Percentiles rank a stretch among this genome's conserved stretches.
Evolutionary conservation across 2,329 filamentous ascomycete genomes (phyloP).

Genomic region (Didymella segeticola): DNA sequence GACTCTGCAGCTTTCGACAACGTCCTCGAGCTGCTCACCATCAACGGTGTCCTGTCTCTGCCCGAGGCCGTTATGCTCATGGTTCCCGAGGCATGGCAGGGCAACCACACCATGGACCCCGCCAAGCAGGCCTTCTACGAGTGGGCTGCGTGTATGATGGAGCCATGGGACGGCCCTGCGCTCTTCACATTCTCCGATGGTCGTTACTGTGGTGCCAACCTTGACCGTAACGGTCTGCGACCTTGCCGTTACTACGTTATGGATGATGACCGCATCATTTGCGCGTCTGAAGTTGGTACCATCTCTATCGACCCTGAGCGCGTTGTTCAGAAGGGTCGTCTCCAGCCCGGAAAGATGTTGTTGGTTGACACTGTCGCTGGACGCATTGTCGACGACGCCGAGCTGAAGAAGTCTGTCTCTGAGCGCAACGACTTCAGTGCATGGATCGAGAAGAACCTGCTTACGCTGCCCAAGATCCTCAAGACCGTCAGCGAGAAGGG

Average conservation of each 20-base stretch:
- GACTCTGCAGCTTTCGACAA: slow-evolving; percentile 98
- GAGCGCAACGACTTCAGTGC: slow-evolving; percentile 83
- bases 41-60: slow-evolving; percentile 93
- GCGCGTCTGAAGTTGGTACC: slow-evolving; percentile 93
- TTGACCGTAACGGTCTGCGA: slow-evolving; percentile 92
- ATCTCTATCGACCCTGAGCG: slow-evolving; percentile 89
- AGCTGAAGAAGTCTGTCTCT: slow-evolving; percentile 89
- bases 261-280: slow-evolving; percentile 96
- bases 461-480: slow-evolving; percentile 79
- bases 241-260: slow-evolving; percentile 97
- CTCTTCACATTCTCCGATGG: slow-evolving; percentile 97
- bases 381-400: slow-evolving; percentile 91
- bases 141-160: slow-evolving; percentile 98
- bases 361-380: slow-evolving; percentile 90
- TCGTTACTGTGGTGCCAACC: slow-evolving; percentile 94
- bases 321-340: slow-evolving; percentile 88
- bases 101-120: slow-evolving; percentile 88
- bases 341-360: slow-evolving; percentile 95
- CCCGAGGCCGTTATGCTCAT: slow-evolving; percentile 98
- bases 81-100: slow-evolving; percentile 98
- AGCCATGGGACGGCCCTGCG: slow-evolving; percentile 96
- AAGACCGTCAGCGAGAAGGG: slow-evolving; percentile 65
- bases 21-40: slow-evolving; percentile 88
- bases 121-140: slow-evolving; percentile 98
- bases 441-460: slow-evolving; percentile 86